Evolutionary conservation across 202 grass and related monocot species (phyloP).

Genomic region (Cymbopogon flexuosus): DNA sequence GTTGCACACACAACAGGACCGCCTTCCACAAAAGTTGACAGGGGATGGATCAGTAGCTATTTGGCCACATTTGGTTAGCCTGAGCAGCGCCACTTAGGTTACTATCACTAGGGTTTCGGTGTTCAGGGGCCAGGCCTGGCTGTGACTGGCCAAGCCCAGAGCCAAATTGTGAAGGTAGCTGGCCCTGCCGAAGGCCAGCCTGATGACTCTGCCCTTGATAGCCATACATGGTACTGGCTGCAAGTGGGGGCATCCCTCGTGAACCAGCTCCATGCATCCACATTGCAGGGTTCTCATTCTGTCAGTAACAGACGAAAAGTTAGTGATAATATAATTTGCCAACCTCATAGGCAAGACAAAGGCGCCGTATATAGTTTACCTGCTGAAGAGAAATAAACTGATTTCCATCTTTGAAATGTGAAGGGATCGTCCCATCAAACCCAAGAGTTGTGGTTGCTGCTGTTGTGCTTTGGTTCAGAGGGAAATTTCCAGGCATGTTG

Average conservation of each 20-base stretch:
- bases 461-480: constrained; percentile 45
- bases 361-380: constrained; percentile 31
- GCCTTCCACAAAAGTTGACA: background rate
- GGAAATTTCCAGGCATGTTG: constrained; percentile 56
- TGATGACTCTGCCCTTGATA: constrained; percentile 64
- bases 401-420: constrained; percentile 65
- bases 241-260: constrained; percentile 58
- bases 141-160: constrained; percentile 46
- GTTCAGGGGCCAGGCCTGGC: constrained; percentile 43
- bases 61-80: constrained; percentile 67
- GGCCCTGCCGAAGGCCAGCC: constrained; percentile 41
- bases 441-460: constrained; percentile 47
- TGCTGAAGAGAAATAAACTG: constrained; percentile 67
- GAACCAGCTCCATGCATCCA: constrained; percentile 68
- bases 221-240: constrained; percentile 53
- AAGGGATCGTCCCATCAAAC: constrained; percentile 51
- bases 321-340: background rate
- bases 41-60: constrained; percentile 41
- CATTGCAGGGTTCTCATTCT: constrained; percentile 66
- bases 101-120: constrained; percentile 49
- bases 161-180: constrained; percentile 45
- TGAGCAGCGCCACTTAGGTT: constrained; percentile 48
- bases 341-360: background rate
- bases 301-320: background rate
- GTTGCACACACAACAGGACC: background rate